These are phyloP conservation scores for Seiridium unicorne DNA, from an alignment of 2,329 filamentous ascomycete genomes.

Conservation along the genomic window DNA sequence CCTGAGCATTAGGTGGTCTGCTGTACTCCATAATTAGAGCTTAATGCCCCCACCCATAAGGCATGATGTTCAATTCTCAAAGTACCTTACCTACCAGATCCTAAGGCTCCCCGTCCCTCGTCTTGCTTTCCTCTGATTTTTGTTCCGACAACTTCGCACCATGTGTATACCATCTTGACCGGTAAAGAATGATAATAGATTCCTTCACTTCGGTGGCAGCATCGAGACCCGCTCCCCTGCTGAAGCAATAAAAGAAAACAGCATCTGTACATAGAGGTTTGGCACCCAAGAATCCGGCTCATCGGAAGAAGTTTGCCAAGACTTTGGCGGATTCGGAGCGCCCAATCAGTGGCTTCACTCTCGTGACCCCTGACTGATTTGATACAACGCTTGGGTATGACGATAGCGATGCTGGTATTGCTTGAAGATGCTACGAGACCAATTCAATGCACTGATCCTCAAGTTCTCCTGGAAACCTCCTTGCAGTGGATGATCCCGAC, in stretches of 20 bases:
- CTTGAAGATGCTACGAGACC: constrained; percentile 12
- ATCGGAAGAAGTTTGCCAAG: constrained; percentile 4
- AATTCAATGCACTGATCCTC: constrained; percentile 8
- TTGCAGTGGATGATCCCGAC: constrained; percentile 5
- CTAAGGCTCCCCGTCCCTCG: not conserved
- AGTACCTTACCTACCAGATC: too few species aligned
- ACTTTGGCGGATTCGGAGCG: not conserved
- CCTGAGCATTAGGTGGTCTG: not conserved
- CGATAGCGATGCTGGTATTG: not conserved
- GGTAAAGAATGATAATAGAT: not conserved
- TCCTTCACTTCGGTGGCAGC: too few species aligned
- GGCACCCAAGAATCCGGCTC: not conserved
- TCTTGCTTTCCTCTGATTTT: not conserved
- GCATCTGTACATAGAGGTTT: too few species aligned
- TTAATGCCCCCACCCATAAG: constrained; percentile 1
- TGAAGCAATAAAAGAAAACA: too few species aligned
- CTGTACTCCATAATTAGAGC: not conserved
- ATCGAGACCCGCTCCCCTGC: too few species aligned
- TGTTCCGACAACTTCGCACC: too few species aligned
- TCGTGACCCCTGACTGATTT: not conserved
- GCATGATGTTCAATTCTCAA: not conserved
- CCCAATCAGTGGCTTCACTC: not conserved
- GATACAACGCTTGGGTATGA: constrained; percentile 7
- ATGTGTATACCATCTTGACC: too few species aligned
- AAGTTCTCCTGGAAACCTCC: not conserved